Percentiles rank a stretch among this genome's conserved stretches.
These are phyloP conservation scores for Populus trichocarpa DNA, from an alignment of 441 rosid genomes.

Conservation along the genomic window DNA sequence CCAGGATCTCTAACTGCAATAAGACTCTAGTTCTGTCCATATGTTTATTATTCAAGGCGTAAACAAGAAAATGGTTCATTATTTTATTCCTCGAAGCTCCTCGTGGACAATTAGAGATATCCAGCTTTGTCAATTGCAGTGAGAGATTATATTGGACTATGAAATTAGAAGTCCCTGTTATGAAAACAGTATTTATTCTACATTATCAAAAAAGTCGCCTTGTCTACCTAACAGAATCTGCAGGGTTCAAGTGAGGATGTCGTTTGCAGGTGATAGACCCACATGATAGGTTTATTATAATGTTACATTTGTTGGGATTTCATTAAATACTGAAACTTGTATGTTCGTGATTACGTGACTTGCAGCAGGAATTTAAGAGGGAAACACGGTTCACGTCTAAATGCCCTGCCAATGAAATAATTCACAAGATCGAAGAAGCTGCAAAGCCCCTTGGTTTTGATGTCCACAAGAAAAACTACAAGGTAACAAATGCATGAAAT, in stretches of 20 bases:
- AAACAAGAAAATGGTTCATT: background rate
- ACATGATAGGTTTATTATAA: background rate
- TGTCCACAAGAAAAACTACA: conserved; percentile 91
- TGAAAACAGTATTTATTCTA: background rate
- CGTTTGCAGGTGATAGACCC: background rate
- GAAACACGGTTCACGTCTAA: conserved; percentile 82
- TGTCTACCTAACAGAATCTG: background rate
- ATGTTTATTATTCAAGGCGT: background rate
- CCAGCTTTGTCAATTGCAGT: background rate
- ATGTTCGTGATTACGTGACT: conserved; percentile 1
- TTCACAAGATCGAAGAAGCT: conserved; percentile 86
- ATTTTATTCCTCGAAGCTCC: background rate
- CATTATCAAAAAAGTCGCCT: background rate
- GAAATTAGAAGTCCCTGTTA: background rate
- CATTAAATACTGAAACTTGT: background rate
- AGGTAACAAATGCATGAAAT: conserved; percentile 41
- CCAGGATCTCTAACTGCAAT: background rate
- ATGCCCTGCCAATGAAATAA: conserved; percentile 80
- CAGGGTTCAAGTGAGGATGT: background rate
- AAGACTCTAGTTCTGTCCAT: background rate
- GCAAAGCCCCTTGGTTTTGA: conserved; percentile 96
- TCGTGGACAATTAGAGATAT: background rate
- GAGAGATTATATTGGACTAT: background rate
- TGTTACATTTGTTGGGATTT: background rate
- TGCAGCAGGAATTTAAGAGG: conserved; percentile 65